Evolutionary conservation across 2,329 filamentous ascomycete genomes (phyloP), one percentile per base, ranked within the genome.

Genomic region (Ceratocystis cacaofunesta): DNA sequence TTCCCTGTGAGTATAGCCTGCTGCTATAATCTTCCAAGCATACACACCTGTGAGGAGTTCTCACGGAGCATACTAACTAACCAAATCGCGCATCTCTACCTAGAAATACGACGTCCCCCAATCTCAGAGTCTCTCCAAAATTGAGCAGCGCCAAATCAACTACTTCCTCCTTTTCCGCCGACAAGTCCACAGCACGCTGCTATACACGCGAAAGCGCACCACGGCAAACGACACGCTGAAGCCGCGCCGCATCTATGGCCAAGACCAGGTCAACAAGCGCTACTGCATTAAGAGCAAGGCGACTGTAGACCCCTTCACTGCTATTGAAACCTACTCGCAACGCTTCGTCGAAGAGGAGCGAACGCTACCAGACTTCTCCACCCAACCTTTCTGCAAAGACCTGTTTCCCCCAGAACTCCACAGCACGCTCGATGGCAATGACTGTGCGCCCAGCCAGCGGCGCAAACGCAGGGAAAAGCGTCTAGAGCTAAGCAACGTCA

Each of bases 371-470:
- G 80, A 84, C 69, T 78, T 84, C 69, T 76, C 75, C 6, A 74
- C 75, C 2, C 76, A 78, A 41, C 78, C 80, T 1, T 79, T 82
- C 67, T 79, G 76, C 67, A 75, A 74, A 60, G 79, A 81, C 62
- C 76, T 85, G 65, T 84, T 84, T 71, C 82, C 82, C 0, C 70
- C 76, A 48, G 82, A 85, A 73, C 75, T 85, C 25, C 79, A 81
- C 72, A 75, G 77, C 25, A 83, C 80, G 0, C 74, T 85, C 17
- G 80, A 83, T 66, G 80, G 80, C 48, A 72, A 74, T 4, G 78
- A 79, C 66, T 71, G 71, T 65, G 46, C 58, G 12, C 62, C 57
- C n/a, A 52, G 62, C 25, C 55, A 66, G 48, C 58, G 62, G 25
- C 57, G 64, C 36, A 41, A 63, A 3, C 61, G 50, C 48, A 72